Base-by-base conservation (phyloP, 2,329 filamentous ascomycete species). In the Nannizziopsis barbatae region DNA sequence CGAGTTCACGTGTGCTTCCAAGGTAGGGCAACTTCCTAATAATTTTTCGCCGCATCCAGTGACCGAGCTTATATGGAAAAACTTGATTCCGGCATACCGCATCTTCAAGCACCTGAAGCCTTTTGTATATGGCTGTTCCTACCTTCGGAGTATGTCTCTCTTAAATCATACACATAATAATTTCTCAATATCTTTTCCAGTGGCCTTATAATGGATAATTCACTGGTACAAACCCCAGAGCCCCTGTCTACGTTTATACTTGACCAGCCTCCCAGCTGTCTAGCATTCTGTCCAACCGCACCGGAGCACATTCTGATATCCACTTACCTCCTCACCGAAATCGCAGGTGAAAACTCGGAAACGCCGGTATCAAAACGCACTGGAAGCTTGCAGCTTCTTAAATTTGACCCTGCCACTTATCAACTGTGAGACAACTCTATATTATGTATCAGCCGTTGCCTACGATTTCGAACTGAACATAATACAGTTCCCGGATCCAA, bases 241-340 rank as follows among this genome's bases (percentile, higher is more conserved):
- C 67, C 66, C 5, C 49, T 54, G 17, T 60, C 56, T 5, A 69
- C 65, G 2, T 53, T 63, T 30, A 66, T 64, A 44, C 58, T 69
- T 6, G 65, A 71, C 47, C 62, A 68, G 48, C 69, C 68, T 11
- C 68, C 69, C 2, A 71, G 68, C 54, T 71, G 69, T 50, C 60
- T 71, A 1, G 64, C 69, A 52, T 71, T 70, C 47, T 69, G 65
- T 39, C 66, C 63, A 2, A 53, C 57, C 8, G 52, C 79, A 50
- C 76, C 78, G 0, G 67, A 79, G 0, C 78, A 82, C 59, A 81
- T 94, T 55, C 72, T 93, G 0, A 76, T 95, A 42, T 90, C 89
- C 35, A 95, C 89, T 1, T 95, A 95, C 65, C 78, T 83, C 53
- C 74, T 95, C 31, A 61, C 60, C 18, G 60, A 68, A 49, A 56